phyloP scores from a whole-genome alignment of 179 eudicot species.

The Spinacia oleracea region DNA sequence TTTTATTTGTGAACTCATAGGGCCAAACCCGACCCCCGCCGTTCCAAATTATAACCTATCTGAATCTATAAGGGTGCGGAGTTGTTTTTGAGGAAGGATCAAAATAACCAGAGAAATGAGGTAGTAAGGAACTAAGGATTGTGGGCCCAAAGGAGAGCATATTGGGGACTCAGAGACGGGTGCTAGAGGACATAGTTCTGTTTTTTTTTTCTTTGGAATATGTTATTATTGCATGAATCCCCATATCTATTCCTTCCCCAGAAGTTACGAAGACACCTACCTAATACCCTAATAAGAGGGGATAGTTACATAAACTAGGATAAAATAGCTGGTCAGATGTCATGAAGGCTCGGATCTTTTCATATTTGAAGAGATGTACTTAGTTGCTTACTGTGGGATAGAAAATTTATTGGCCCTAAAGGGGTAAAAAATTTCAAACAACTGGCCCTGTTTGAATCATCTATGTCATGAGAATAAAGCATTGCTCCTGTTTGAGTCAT shows the following conservation, averaged over 20 bases:
- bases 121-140: not conserved
- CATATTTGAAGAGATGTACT: not conserved
- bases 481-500: not conserved
- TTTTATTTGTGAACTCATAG: not conserved
- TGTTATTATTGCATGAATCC: not conserved
- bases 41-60: too few relatives aligned
- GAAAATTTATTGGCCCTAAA: not conserved
- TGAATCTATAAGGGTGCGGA: not conserved
- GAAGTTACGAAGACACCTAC: not conserved
- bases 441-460: not conserved
- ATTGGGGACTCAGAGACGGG: not conserved
- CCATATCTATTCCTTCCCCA: not conserved
- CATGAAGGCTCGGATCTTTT: not conserved
- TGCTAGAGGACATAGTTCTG: not conserved
- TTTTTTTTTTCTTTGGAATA: not conserved
- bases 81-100: not conserved
- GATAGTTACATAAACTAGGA: not conserved
- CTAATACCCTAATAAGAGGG: not conserved
- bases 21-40: too few relatives aligned
- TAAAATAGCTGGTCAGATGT: not conserved
- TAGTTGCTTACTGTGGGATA: not conserved
- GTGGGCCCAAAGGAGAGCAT: not conserved
- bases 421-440: not conserved
- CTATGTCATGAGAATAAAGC: not conserved
- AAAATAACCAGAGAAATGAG: not conserved